Evolutionary conservation across 441 rosid species (phyloP).

Genomic region (Monsonia emarginata): DNA sequence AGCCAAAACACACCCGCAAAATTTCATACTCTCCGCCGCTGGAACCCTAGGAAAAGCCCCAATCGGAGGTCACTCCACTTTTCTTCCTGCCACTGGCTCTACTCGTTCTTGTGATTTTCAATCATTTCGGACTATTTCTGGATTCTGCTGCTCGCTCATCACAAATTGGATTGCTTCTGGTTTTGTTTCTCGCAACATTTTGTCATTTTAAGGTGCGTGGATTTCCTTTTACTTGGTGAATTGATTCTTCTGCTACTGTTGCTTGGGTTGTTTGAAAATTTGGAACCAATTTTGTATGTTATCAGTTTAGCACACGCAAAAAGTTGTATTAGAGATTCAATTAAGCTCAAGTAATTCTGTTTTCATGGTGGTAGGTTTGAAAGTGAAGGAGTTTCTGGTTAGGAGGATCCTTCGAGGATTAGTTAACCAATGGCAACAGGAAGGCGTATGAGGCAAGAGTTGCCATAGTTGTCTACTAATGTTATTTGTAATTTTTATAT

Average conservation of each 20-base stretch:
- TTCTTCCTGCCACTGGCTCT: neutral
- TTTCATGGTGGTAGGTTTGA: constrained; percentile 7
- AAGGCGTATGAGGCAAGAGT: constrained; percentile 31
- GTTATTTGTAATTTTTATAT: constrained; percentile 9
- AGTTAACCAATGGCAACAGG: constrained; percentile 28
- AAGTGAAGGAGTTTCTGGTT: constrained; percentile 4
- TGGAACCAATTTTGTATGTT: neutral
- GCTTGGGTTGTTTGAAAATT: no score
- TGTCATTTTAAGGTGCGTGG: neutral
- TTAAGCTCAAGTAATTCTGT: neutral
- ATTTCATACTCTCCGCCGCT: no score
- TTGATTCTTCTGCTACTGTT: no score
- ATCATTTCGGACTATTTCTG: neutral
- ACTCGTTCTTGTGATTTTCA: neutral
- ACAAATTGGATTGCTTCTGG: neutral
- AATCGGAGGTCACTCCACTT: neutral
- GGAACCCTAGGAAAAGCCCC: neutral
- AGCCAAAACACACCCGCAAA: no score
- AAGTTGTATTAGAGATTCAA: neutral
- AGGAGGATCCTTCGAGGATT: neutral
- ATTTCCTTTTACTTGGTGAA: no score
- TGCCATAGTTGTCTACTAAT: neutral
- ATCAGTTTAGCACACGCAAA: neutral
- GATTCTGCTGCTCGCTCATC: neutral
- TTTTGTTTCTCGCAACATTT: neutral